phyloP scores from a whole-genome alignment of 192 early-diverging fungal genomes.

The Podila verticillata region DNA sequence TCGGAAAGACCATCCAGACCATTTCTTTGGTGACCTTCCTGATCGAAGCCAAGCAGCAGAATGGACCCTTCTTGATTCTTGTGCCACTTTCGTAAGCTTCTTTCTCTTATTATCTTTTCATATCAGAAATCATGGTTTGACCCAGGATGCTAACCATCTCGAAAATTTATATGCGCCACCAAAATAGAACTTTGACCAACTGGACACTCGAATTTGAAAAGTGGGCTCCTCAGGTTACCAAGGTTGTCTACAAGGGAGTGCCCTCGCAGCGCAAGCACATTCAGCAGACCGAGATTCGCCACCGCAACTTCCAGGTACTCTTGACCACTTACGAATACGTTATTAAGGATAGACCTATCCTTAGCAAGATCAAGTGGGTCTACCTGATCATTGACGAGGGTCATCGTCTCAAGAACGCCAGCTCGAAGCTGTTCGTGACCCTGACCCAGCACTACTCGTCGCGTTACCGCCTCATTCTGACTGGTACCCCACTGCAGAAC shows the following conservation, averaged over 20 bases:
- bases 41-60: slow-evolving; percentile 94
- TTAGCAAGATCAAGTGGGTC: slow-evolving; percentile 94
- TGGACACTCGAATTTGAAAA: slow-evolving; percentile 98
- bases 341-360: slow-evolving; percentile 89
- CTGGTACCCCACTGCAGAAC: slow-evolving; percentile 99
- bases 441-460: slow-evolving; percentile 90
- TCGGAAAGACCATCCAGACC: slow-evolving; percentile 93
- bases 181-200: slow-evolving; percentile 85
- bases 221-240: slow-evolving; percentile 92
- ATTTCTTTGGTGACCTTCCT: slow-evolving; percentile 95
- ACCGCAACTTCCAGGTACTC: slow-evolving; percentile 90
- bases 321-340: slow-evolving; percentile 98
- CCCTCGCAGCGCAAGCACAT: slow-evolving; percentile 79
- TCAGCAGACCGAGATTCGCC: slow-evolving; percentile 73
- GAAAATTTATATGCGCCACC: neutral
- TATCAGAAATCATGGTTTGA: neutral
- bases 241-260: slow-evolving; percentile 93
- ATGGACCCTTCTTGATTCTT: slow-evolving; percentile 95
- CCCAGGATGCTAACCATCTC: neutral
- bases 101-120: slow-evolving; percentile 55
- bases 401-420: slow-evolving; percentile 97
- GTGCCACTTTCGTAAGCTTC: slow-evolving; percentile 86
- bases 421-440: slow-evolving; percentile 86
- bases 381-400: slow-evolving; percentile 99
- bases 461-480: slow-evolving; percentile 94